Base-by-base conservation (phyloP, 306 rosid species). In the Coriaria nepalensis region DNA sequence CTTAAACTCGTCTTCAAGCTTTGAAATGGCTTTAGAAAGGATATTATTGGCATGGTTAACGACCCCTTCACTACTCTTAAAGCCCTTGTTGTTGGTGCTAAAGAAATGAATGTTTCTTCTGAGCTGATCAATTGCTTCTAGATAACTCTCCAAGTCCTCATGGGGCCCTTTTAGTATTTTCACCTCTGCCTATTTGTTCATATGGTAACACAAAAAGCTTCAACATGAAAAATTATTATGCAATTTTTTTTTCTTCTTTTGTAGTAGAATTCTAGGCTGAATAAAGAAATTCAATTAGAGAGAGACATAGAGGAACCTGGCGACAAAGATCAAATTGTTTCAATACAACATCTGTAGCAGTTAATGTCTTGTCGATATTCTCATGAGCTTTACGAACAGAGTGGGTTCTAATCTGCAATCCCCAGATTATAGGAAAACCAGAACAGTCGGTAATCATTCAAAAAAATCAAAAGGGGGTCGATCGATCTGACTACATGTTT, bases 331-430 rank as follows among this genome's bases (percentile, higher is more conserved):
- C 97, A 33, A 90, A 90, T 54, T 90, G 93, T 9, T 77, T 67
- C 78, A 90, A 64, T 35, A 90, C 51, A 54, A 71, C 86, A 70
- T 90, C 97, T 0, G 97, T 95, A 61, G 82, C 70, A 68, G 84
- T 90, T 76, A 81, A 63, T 59, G 93, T 81, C 77, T 66, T 84
- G 11, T 90, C 97, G 56, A 90, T 90, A 51, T 90, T 84, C 75
- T 78, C 97, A 52, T 90, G 94, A 57, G 95, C 97, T 82, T 90
- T 85, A 57, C 97, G 68, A 52, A 90, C 81, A 40, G 94, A 81
- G 57, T 90, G 83, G 2, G 97, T 90, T 56, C 97, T 73, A 58
- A 90, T 67, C 97, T 81, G 81, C 46, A 67, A 40, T 11, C 53
- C 41, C 66, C 72, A 71, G 52, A 61, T 36, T 45, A 47, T 32